A percentile compares a stretch with the other conserved stretches of the same genome.
Evolutionary conservation across 805 yeast species (phyloP).

Genomic region (Wickerhamiella vanderwaltii): DNA sequence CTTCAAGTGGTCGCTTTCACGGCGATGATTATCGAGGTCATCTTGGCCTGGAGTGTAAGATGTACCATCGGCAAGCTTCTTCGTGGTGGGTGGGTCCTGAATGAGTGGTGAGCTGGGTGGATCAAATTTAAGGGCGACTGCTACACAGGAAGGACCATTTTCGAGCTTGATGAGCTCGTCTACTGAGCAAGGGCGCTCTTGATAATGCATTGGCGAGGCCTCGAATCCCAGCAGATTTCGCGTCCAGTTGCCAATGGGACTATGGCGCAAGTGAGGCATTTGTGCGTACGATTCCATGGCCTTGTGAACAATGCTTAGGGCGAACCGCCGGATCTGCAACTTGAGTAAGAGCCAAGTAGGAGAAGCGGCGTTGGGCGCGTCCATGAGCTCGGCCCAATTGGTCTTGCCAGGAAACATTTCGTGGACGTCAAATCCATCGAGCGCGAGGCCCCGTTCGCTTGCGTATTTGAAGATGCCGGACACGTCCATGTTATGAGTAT

Average conservation of each 20-base stretch:
- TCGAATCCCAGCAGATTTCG: neutral
- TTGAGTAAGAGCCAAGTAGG: slow-evolving; percentile 10
- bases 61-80: slow-evolving; percentile 10
- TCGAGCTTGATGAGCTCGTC: slow-evolving; percentile 1
- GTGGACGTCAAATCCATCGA: slow-evolving; percentile 8
- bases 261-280: neutral
- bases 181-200: neutral
- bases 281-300: neutral
- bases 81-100: slow-evolving; percentile 1
- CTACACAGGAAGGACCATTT: slow-evolving; percentile 8
- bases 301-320: neutral
- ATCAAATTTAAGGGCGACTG: neutral
- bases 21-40: slow-evolving; percentile 1
- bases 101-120: neutral
- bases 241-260: neutral
- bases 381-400: slow-evolving; percentile 9
- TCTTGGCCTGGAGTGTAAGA: neutral
- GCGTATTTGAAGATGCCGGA: slow-evolving; percentile 7
- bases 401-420: slow-evolving; percentile 8
- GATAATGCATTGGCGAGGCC: slow-evolving; percentile 2
- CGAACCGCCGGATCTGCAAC: slow-evolving; percentile 5
- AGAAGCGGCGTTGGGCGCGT: neutral
- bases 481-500: slow-evolving; percentile 4
- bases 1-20: neutral
- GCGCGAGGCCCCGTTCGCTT: slow-evolving; percentile 8